A percentile compares a stretch with the other conserved stretches of the same genome.
Evolutionary conservation across 768 basidiomycete genomes (phyloP).

Genomic region (Mycena epipterygia): DNA sequence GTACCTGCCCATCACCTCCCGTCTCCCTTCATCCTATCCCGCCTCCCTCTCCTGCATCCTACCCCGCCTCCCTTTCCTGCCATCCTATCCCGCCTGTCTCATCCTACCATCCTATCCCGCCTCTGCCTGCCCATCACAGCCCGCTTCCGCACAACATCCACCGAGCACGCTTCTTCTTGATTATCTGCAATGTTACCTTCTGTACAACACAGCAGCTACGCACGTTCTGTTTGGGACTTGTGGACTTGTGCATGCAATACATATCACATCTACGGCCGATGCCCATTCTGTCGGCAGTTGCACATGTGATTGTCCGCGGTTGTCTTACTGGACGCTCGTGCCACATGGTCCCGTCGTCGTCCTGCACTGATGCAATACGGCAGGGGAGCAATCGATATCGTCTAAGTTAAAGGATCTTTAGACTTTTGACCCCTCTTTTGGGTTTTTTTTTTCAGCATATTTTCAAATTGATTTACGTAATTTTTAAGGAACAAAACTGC

Average conservation of each 20-base stretch:
- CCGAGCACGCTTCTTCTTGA: constrained; percentile 11
- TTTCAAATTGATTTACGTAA: no score
- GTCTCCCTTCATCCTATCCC: neutral
- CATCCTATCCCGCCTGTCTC: no score
- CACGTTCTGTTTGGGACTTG: constrained; percentile 3
- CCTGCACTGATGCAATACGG: no score
- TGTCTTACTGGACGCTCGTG: no score
- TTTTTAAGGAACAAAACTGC: no score
- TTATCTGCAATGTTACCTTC: constrained; percentile 20
- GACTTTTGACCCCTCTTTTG: neutral
- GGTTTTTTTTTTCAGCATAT: neutral
- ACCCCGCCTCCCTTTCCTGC: no score
- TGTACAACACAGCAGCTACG: constrained; percentile 23
- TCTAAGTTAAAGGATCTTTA: no score
- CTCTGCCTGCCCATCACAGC: neutral
- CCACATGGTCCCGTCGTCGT: no score
- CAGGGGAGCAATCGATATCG: no score
- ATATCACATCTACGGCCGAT: neutral
- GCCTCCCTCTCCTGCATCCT: neutral
- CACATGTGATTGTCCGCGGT: no score
- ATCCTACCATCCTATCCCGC: neutral
- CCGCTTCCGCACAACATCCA: constrained; percentile 7
- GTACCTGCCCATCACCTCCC: neutral
- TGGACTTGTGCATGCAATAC: neutral
- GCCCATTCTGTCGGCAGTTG: neutral